phyloP scores from a whole-genome alignment of 352 stramenopile genomes.

The Globisporangium nunn region DNA sequence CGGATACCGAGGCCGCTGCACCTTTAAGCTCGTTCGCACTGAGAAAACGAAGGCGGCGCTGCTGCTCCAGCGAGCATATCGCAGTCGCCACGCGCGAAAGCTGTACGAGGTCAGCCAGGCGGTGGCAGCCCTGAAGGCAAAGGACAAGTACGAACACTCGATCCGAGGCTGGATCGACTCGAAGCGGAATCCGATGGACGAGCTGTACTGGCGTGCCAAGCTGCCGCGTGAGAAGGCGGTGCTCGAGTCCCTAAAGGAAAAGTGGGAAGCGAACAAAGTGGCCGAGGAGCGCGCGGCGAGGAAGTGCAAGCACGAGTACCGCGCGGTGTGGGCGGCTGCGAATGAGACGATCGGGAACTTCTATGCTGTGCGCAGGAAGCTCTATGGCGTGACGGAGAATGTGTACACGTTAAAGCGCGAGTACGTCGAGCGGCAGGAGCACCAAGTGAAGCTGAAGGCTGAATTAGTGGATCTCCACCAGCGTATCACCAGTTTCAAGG shows the following conservation, averaged over 20 bases:
- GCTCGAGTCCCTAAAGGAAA: slow-evolving; percentile 33
- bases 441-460: slow-evolving; percentile 19
- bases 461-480: slow-evolving; percentile 29
- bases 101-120: slow-evolving; percentile 55
- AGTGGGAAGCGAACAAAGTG: slow-evolving; percentile 38
- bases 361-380: slow-evolving; percentile 29
- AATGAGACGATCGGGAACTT: slow-evolving; percentile 41
- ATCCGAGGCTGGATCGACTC: slow-evolving; percentile 39
- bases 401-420: slow-evolving; percentile 59
- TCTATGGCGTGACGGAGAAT: slow-evolving; percentile 66
- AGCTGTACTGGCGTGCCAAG: slow-evolving; percentile 50
- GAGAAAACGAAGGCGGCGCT: slow-evolving; percentile 30
- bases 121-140: slow-evolving; percentile 39
- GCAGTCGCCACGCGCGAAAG: slow-evolving; percentile 30
- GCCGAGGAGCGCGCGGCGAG: slow-evolving; percentile 39
- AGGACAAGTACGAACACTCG: slow-evolving; percentile 49
- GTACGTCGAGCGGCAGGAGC: slow-evolving; percentile 24
- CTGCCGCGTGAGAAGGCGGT: slow-evolving; percentile 35
- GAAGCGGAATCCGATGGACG: slow-evolving; percentile 57
- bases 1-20: slow-evolving; percentile 22
- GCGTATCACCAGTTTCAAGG: slow-evolving; percentile 31
- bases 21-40: slow-evolving; percentile 15
- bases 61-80: slow-evolving; percentile 41
- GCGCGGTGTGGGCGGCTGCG: slow-evolving; percentile 19
- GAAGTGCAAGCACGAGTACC: slow-evolving; percentile 32